Conservation (phyloP, 140 eudicot genomes). For the Bidens hawaiensis region DNA sequence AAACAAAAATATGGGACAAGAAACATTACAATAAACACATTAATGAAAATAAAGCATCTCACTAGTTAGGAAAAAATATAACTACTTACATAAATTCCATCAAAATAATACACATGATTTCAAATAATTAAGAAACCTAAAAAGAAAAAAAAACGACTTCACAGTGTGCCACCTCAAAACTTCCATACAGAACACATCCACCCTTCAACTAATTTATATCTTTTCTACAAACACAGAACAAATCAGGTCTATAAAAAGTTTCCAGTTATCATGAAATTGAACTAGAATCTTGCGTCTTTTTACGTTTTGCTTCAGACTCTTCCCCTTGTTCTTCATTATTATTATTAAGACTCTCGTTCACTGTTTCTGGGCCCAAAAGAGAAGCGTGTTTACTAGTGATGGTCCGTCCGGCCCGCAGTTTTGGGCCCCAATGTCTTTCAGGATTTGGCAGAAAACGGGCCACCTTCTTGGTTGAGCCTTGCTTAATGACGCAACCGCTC, state of each 20-base stretch:
- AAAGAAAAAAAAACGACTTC: background rate
- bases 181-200: constrained; percentile 27
- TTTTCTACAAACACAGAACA: constrained; percentile 26
- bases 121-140: background rate
- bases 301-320: constrained; percentile 77
- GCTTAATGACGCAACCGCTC: constrained; percentile 87
- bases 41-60: too few relatives aligned
- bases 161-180: constrained; percentile 20
- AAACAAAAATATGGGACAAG: too few relatives aligned
- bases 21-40: too few relatives aligned
- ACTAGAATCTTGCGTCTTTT: constrained; percentile 57
- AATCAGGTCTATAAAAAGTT: constrained; percentile 13
- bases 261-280: constrained; percentile 33
- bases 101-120: constrained; percentile 8
- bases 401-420: constrained; percentile 85
- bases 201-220: constrained; percentile 22
- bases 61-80: background rate
- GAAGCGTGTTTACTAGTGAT: constrained; percentile 83
- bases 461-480: constrained; percentile 92
- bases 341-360: constrained; percentile 43
- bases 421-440: constrained; percentile 94
- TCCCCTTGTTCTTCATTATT: constrained; percentile 44
- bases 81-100: constrained; percentile 15
- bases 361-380: constrained; percentile 66
- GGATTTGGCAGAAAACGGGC: too few relatives aligned